Percentiles rank a stretch among this genome's conserved stretches.
Conservation (phyloP, 1,284 basidiomycete species). For the Ceratorhiza oryzae-sativae region DNA sequence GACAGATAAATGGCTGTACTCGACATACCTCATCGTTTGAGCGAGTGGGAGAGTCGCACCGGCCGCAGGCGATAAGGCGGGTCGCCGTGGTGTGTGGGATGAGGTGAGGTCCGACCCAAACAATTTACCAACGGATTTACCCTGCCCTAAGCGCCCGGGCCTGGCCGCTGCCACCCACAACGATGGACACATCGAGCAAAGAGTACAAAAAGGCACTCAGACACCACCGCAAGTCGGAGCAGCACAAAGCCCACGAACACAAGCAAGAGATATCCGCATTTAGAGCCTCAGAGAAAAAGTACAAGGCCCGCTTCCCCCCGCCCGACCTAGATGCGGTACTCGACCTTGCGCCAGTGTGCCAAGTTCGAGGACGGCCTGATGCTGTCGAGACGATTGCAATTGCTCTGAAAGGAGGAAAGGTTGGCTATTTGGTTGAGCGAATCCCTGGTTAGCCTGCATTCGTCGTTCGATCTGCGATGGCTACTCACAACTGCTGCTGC, state of each 20-base stretch:
- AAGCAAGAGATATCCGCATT: conserved; percentile 69
- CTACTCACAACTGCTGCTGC: neutral
- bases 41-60: neutral
- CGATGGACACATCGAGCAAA: conserved; percentile 47
- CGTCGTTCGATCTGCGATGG: neutral
- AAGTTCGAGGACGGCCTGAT: conserved; percentile 51
- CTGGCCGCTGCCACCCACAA: neutral
- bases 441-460: conserved; percentile 60
- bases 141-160: conserved; percentile 6
- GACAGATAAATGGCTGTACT: neutral
- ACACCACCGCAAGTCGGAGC: conserved; percentile 38
- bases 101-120: neutral
- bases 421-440: conserved; percentile 60
- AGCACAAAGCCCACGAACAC: conserved; percentile 58
- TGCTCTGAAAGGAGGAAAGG: conserved; percentile 45
- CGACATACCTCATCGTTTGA: conserved; percentile 19
- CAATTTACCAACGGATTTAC: conserved; percentile 3
- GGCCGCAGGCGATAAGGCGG: neutral
- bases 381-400: conserved; percentile 53
- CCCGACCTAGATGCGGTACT: conserved; percentile 72
- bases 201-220: conserved; percentile 71
- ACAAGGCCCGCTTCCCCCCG: conserved; percentile 76
- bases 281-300: conserved; percentile 75
- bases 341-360: conserved; percentile 58
- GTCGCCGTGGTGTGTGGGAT: conserved; percentile 1